A percentile compares a stretch with the other conserved stretches of the same genome.
Evolutionary conservation across 805 yeast species (phyloP).

Genomic region (Isabelozyma gotoi): DNA sequence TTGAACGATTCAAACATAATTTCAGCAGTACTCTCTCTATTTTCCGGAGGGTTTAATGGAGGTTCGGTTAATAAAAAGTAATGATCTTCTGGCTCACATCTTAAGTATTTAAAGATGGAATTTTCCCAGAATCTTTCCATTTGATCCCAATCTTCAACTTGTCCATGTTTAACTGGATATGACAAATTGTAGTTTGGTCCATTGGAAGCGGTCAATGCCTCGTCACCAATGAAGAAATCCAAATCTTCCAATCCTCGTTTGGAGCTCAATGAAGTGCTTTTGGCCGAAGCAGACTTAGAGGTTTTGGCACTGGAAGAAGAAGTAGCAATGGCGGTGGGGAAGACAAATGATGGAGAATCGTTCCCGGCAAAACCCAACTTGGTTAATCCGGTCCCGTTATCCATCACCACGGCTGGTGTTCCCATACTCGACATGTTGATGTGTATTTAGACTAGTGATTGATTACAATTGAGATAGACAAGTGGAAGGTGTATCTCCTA

Average conservation of each 20-base stretch:
- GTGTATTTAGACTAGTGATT: neutral
- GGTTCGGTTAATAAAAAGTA: constrained; percentile 95
- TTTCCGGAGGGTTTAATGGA: constrained; percentile 99
- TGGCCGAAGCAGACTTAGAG: constrained; percentile 44
- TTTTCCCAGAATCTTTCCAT: constrained; percentile 99
- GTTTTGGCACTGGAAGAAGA: constrained; percentile 47
- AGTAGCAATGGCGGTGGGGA: constrained; percentile 96
- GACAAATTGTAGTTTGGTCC: constrained; percentile 85
- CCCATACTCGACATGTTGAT: constrained; percentile 61
- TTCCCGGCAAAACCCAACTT: constrained; percentile 98
- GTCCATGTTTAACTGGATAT: constrained; percentile 97
- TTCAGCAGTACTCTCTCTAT: constrained; percentile 97
- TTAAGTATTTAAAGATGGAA: constrained; percentile 90
- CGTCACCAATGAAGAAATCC: constrained; percentile 94
- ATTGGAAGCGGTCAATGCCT: constrained; percentile 87
- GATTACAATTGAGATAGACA: neutral
- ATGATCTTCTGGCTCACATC: constrained; percentile 99
- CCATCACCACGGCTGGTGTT: constrained; percentile 96
- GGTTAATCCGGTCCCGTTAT: constrained; percentile 97
- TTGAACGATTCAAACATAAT: constrained; percentile 98
- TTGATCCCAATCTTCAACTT: constrained; percentile 98
- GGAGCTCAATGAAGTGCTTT: constrained; percentile 52
- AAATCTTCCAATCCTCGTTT: constrained; percentile 92
- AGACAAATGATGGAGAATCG: constrained; percentile 94
- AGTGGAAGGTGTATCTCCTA: neutral